Base-by-base conservation (phyloP, 1,284 basidiomycete species). In the Polyporus tsugae region DNA sequence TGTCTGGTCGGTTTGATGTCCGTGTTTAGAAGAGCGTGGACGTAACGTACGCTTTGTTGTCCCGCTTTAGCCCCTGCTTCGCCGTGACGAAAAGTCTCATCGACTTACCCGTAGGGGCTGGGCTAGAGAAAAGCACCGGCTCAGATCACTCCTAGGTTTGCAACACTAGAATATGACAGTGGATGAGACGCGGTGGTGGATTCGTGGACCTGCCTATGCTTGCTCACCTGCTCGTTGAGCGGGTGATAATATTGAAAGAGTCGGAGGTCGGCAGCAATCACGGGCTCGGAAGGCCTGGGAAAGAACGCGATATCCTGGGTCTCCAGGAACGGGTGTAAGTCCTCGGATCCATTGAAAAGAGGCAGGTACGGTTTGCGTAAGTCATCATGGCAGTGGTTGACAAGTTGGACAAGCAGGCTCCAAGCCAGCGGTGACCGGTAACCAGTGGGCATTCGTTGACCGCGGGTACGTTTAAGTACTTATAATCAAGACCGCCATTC, bases 251-350 rank as follows among this genome's bases (percentile, higher is more conserved):
- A 81, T 99, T 98, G 84, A 97, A 91, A 4, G 98, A n/a, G n/a
- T n/a, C n/a, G 79, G 55, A 98, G 83, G 79, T 99, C 97, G 0
- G 94, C 97, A 77, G 94, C 85, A 66, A 99, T 87, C 63, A 99
- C 82, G 0, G 93, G 91, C 77, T 91, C 93, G 19, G 90, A 92
- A 0, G 89, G 85, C n/a, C 84, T 82, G 78, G 99, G 97, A 69
- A 94, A 87, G 80, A 97, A 98, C 0, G 95, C 95, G 19, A 98
- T 89, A 72, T 98, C 97, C 77, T 95, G 90, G 39, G 13, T 29
- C 29, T 29, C 29, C 39, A 13, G n/a, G n/a, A 39, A 13, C 39
- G 1, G 39, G 13, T 39, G 13, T 4, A 39, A 13, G 13, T 39
- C 13, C 39, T 39, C 39, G 4, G 39, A 39, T 7, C 2, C 39